Evolutionary conservation across 345 rosid genomes (phyloP), one percentile per base, ranked within the genome.

Genomic region (Salix purpurea): DNA sequence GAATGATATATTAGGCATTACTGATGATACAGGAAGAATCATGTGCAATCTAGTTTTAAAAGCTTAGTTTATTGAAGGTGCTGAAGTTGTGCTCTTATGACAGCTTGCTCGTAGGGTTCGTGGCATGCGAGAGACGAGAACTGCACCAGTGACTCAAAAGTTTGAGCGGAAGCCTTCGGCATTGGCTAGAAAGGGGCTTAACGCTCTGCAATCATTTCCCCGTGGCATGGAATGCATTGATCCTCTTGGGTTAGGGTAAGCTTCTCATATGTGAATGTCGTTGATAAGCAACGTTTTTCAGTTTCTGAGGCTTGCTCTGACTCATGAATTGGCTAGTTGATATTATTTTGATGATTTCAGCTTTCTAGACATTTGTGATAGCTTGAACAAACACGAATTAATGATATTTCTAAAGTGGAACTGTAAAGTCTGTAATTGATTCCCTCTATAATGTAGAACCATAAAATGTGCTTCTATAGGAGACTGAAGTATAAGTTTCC

Each of bases 151-250:
- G 83, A 90, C 90, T 62, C 91, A 87, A 75, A 96, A 92, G 80
- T 83, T 79, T 75, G 99, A 92, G 73, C 78, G 78, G 74, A 90
- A 86, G 74, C 89, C 86, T 58, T 69, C 99, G 4, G 86, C 79
- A 56, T 23, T 81, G 32, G 87, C 82, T 66, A 80, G 80, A 73
- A 83, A 78, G 74, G 92, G 80, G 74, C 90, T 93, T 18, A 91
- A 82, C 70, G 88, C 37, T 85, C 82, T 92, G 83, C 93, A 88
- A 79, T 93, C 99, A 13, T 72, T 96, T 34, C 98, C 97, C 83
- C 97, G 96, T 64, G 98, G 99, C 71, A 88, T 92, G 96, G 99
- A 96, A 80, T 96, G 96, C 65, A 83, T 96, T 80, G 99, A 96
- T 84, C 99, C 99, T 18, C 86, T 96, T 12, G 97, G 97, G 69